Base-by-base conservation (phyloP, 768 basidiomycete species). In the Tricholoma furcatifolium region DNA sequence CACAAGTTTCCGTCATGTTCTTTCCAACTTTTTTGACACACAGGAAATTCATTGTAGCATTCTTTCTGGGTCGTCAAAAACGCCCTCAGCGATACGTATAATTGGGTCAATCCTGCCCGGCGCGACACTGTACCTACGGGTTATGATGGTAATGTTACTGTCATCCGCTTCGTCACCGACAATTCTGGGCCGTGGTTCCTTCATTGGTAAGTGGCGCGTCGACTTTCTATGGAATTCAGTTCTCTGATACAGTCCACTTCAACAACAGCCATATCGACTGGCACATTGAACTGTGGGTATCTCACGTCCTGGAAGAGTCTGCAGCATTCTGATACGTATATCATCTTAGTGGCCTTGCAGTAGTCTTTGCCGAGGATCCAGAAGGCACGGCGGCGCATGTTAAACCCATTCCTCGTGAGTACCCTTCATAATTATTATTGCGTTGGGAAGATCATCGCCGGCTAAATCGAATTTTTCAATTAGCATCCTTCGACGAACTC, bases 311-410 rank as follows among this genome's bases (percentile, higher is more conserved):
- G 40, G 2, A 34, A 6, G 5, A 3, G 8, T 7, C 1, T 7
- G 1, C 17, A 14, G n/a, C 23, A 11, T 11, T 2, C 31, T 41
- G 3, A 39, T 14, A 10, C n/a, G n/a, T 10, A 31, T 21, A 12
- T 9, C 18, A 5, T 11, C 36, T 2, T 3, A 64, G 61, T 23
- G 62, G 61, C 8, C 59, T 73, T 9, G 69, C 69, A 4, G 59
- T 70, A 23, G 67, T 74, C 7, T 67, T 68, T 15, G 69, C 71
- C 1, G 70, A 69, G 56, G 67, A 73, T 36, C 34, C 43, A 18
- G 21, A 43, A 10, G 43, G 34, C 1, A 51, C 43, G 17, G 15
- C 32, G 0, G 42, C 50, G 7, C 42, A 36, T 17, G 17, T 32
- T 24, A 51, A 51, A 15, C 34, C 42, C 23, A 42, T 34, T 34